These are phyloP conservation scores for Penicillium sp. DNA, from an alignment of 2,329 filamentous ascomycete species.

Conservation along the genomic window DNA sequence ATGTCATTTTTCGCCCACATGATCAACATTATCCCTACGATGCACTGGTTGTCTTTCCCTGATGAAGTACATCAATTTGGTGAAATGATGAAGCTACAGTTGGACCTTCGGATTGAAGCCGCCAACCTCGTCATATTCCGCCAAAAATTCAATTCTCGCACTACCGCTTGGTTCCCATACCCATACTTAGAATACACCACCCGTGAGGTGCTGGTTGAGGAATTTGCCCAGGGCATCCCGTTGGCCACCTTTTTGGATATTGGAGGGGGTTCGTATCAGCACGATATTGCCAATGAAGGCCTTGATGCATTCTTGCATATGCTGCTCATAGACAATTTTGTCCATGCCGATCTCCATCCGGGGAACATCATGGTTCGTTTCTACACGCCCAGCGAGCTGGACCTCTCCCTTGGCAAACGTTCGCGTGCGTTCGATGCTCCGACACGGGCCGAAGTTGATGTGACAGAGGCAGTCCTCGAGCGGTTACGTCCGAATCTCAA, in stretches of 20 bases:
- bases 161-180: slow-evolving; percentile 93
- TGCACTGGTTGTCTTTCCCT: slow-evolving; percentile 93
- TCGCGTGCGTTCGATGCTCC: slow-evolving; percentile 37
- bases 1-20: slow-evolving; percentile 83
- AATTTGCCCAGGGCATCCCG: slow-evolving; percentile 90
- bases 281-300: slow-evolving; percentile 88
- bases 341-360: slow-evolving; percentile 90
- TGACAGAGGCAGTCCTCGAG: slow-evolving; percentile 76
- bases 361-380: slow-evolving; percentile 99
- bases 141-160: slow-evolving; percentile 76
- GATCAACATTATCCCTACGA: slow-evolving; percentile 80
- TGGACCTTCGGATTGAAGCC: slow-evolving; percentile 89
- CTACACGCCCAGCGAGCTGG: slow-evolving; percentile 69
- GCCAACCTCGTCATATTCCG: slow-evolving; percentile 81
- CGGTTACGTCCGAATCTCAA: slow-evolving; percentile 66
- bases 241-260: slow-evolving; percentile 82
- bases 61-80: slow-evolving; percentile 91
- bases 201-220: slow-evolving; percentile 82
- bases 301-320: slow-evolving; percentile 93
- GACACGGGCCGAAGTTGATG: slow-evolving; percentile 54
- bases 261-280: slow-evolving; percentile 83
- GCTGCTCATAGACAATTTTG: slow-evolving; percentile 93
- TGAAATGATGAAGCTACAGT: slow-evolving; percentile 96
- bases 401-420: slow-evolving; percentile 48
- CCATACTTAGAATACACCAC: slow-evolving; percentile 90